phyloP scores from a whole-genome alignment of 768 basidiomycete species.

The Trichaptum fuscoviolaceum region DNA sequence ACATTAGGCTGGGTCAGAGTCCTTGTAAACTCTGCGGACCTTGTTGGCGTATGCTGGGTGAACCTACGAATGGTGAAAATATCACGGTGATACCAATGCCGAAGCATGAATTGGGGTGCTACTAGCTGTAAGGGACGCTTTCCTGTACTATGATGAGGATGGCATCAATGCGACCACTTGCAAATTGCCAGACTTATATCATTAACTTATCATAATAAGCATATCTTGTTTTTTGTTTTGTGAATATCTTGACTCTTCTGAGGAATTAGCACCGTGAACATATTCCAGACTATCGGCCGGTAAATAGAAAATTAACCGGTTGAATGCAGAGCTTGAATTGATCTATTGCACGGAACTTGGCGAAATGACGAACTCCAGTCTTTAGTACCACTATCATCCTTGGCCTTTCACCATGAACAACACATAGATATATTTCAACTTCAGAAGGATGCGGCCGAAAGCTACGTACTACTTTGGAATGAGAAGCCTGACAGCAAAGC shows the following conservation, averaged over 20 bases:
- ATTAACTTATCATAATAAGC: too few relatives aligned
- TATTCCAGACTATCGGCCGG: too few relatives aligned
- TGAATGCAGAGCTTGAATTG: too few relatives aligned
- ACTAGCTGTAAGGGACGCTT: background rate
- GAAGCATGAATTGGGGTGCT: slow-evolving; percentile 36
- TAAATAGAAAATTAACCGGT: too few relatives aligned
- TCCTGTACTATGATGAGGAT: background rate
- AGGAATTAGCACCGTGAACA: too few relatives aligned
- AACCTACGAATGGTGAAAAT: slow-evolving; percentile 33
- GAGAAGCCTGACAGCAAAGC: background rate
- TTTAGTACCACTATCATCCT: background rate
- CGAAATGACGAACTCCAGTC: too few relatives aligned
- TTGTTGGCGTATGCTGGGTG: slow-evolving; percentile 72
- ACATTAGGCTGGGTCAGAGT: slow-evolving; percentile 71
- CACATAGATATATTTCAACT: background rate
- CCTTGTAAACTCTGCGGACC: slow-evolving; percentile 68
- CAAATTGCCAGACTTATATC: too few relatives aligned
- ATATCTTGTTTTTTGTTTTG: too few relatives aligned
- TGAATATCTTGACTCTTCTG: too few relatives aligned
- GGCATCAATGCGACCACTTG: too few relatives aligned
- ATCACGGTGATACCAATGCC: slow-evolving; percentile 53
- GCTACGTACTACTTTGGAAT: background rate
- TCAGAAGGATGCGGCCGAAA: background rate
- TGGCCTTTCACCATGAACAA: background rate
- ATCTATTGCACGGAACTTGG: too few relatives aligned